Evolutionary conservation across 352 stramenopile species (phyloP).

Genomic region (Plasmopara muralis): DNA sequence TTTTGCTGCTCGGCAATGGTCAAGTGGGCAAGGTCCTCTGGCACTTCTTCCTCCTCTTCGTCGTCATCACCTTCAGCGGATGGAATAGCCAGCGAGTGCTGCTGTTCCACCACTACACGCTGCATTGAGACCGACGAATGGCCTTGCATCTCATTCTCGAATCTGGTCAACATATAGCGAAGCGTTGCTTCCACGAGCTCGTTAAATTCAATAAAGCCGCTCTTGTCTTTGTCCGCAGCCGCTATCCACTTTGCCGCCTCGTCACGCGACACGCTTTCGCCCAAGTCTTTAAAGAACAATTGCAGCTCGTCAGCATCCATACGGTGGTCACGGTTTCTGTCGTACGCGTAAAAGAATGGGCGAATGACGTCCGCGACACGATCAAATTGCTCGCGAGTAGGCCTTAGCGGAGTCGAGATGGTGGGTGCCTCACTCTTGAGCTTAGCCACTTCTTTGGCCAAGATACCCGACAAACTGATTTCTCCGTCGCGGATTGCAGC

Average conservation of each 20-base stretch:
- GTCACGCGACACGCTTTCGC: constrained; percentile 77
- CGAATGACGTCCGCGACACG: constrained; percentile 88
- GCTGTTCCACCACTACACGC: constrained; percentile 38
- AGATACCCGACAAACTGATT: constrained; percentile 74
- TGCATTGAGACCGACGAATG: constrained; percentile 49
- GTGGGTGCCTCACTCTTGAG: constrained; percentile 40
- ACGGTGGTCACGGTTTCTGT: constrained; percentile 85
- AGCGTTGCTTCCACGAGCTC: constrained; percentile 92
- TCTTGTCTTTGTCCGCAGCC: constrained; percentile 88
- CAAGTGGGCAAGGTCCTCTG: constrained; percentile 90
- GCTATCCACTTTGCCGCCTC: constrained; percentile 81
- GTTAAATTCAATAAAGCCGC: constrained; percentile 89
- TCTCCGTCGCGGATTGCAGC: constrained; percentile 62
- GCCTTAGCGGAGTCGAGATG: constrained; percentile 44
- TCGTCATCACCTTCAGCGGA: constrained; percentile 78
- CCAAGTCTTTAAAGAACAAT: constrained; percentile 92
- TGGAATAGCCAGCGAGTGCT: constrained; percentile 33
- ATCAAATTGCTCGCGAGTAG: constrained; percentile 44
- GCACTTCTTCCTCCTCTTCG: constrained; percentile 92
- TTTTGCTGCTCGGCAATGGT: constrained; percentile 93
- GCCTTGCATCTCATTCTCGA: constrained; percentile 50
- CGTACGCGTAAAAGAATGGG: constrained; percentile 91
- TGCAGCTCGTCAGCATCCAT: constrained; percentile 90
- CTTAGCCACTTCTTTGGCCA: constrained; percentile 70
- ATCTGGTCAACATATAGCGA: constrained; percentile 76